Conservation (phyloP, 768 basidiomycete species). For the Crepidotus variabilis region DNA sequence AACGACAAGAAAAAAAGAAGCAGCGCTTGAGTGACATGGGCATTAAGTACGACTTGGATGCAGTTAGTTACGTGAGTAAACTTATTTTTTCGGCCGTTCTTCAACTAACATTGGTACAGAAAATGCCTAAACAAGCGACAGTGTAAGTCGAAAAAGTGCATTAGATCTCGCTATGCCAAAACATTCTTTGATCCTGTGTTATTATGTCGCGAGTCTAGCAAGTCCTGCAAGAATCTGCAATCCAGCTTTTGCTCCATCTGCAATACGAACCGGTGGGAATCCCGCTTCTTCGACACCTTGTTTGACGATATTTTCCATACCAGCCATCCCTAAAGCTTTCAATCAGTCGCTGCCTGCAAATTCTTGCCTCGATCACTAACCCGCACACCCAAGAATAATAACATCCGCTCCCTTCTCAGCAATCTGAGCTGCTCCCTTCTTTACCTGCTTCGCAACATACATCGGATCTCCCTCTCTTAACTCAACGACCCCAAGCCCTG, state of each 20-base stretch:
- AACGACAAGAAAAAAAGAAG: slow-evolving; percentile 74
- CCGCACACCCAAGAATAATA: slow-evolving; percentile 35
- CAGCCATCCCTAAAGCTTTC: slow-evolving; percentile 26
- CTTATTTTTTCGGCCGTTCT: neutral
- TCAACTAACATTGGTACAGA: slow-evolving; percentile 12
- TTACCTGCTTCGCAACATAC: slow-evolving; percentile 25
- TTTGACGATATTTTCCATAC: slow-evolving; percentile 30
- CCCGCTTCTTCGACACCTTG: slow-evolving; percentile 24
- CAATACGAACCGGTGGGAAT: slow-evolving; percentile 22
- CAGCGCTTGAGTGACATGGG: slow-evolving; percentile 76
- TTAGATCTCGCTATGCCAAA: neutral
- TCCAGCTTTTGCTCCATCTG: slow-evolving; percentile 37
- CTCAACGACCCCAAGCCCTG: slow-evolving; percentile 30
- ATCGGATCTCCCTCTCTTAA: slow-evolving; percentile 26
- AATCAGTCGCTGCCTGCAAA: neutral
- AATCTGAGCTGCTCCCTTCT: slow-evolving; percentile 24
- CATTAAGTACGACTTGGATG: slow-evolving; percentile 83
- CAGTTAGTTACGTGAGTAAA: slow-evolving; percentile 75
- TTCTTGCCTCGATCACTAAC: slow-evolving; percentile 12
- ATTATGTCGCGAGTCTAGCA: slow-evolving; percentile 23
- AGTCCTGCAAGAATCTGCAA: slow-evolving; percentile 29
- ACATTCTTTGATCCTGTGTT: neutral
- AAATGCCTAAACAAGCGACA: slow-evolving; percentile 17
- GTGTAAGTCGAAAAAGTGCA: neutral
- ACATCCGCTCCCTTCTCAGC: slow-evolving; percentile 31